Evolutionary conservation across 345 rosid species (phyloP).

Genomic region (Noccaea bulbosa): DNA sequence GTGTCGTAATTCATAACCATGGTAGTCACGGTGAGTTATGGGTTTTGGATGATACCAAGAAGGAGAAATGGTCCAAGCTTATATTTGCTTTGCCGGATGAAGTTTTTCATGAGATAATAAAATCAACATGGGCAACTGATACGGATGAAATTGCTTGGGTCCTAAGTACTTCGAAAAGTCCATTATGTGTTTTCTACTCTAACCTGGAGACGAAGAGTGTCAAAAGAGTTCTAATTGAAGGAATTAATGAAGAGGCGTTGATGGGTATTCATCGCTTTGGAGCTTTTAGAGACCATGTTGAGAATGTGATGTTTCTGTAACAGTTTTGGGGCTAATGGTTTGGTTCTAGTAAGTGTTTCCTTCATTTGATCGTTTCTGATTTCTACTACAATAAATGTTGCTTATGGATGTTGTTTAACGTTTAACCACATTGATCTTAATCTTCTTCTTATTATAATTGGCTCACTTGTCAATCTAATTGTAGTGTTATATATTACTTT

Average conservation of each 20-base stretch:
- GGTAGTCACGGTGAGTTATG: background rate
- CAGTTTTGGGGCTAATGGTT: background rate
- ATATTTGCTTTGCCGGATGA: background rate
- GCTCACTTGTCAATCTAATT: background rate
- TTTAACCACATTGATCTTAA: background rate
- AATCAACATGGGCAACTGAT: background rate
- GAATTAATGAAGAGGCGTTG: background rate
- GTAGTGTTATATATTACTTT: background rate
- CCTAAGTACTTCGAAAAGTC: background rate
- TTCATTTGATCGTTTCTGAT: background rate
- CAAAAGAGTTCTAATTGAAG: background rate
- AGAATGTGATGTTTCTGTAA: conserved; percentile 25
- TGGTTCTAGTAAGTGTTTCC: background rate
- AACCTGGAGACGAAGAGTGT: conserved; percentile 1
- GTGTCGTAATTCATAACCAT: background rate
- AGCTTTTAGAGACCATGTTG: conserved; percentile 11
- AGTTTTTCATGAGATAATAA: background rate
- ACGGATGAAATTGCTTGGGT: conserved; percentile 7
- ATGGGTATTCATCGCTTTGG: background rate
- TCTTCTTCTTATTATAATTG: background rate
- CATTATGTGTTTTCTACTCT: conserved; percentile 1
- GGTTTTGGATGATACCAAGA: background rate
- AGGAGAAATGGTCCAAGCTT: background rate
- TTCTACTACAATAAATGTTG: background rate
- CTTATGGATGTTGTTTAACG: background rate